Evolutionary conservation across 495 filamentous ascomycete species (phyloP), one percentile per base, ranked within the genome.

Genomic region (Daldinia loculata): DNA sequence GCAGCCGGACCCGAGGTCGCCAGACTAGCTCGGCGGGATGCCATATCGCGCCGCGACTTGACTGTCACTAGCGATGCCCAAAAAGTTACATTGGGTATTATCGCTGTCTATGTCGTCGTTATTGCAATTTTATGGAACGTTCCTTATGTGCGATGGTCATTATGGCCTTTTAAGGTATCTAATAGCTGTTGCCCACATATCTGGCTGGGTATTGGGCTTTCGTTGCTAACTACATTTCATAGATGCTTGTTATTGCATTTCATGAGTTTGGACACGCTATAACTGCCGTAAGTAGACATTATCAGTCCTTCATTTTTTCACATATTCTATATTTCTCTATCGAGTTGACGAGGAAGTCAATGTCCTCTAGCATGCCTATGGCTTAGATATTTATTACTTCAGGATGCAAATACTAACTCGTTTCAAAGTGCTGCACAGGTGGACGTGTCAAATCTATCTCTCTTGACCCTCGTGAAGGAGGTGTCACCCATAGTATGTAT

Each of bases 231-330:
- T 14, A 15, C 8, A 6, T 56, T 56, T 17, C 32, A 48, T 66
- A 89, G 89, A 94, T 94, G 91, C 86, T 94, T 36, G 91, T 93
- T 11, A 94, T 94, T 57, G 91, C 91, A 32, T 94, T 93, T 80
- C 91, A 94, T 82, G 91, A 94, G 77, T 94, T 93, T 78, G 86
- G 89, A 32, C 91, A 94, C 80, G 91, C 91, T 50, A 88, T 91
- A 69, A 88, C 89, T 5, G 89, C 90, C 43, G 53, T 56, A 56
- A 34, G 53, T 56, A 56, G 11, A 56, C 17, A 22, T 53, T 17
- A 27, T 1, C 0, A n/a, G 6, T 1, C 11, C 30, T 56, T 56
- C 8, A 1, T 30, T 1, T 32, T 22, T 34, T 22, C 7, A 56
- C 8, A 19, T 14, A 22, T 6, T 9, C 19, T 36, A 14, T 12